phyloP scores from a whole-genome alignment of 305 asterid species.

The Fraxinus floribunda region DNA sequence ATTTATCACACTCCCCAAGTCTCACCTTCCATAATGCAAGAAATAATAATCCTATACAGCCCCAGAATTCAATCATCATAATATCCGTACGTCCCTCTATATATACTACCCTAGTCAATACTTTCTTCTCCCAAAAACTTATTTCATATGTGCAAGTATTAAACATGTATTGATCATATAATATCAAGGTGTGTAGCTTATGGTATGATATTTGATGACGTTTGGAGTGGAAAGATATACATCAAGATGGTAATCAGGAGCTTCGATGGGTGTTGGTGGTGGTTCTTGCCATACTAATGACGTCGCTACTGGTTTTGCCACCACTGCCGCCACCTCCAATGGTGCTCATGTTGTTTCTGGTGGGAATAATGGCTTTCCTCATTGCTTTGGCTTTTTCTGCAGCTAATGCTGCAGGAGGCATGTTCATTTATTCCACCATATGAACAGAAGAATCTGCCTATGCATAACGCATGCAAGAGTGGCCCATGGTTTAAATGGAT shows the following conservation, averaged over 20 bases:
- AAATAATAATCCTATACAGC: not conserved
- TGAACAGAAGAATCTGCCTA: too few species aligned
- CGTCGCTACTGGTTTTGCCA: too few species aligned
- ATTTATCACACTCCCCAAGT: not conserved
- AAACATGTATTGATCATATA: too few species aligned
- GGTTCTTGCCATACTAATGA: constrained; percentile 19
- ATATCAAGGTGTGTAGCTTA: not conserved
- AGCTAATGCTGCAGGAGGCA: too few species aligned
- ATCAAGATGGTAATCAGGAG: constrained; percentile 9
- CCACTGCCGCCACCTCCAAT: too few species aligned
- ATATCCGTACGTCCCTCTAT: constrained; percentile 7
- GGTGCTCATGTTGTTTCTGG: too few species aligned
- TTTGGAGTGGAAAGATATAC: constrained; percentile 3
- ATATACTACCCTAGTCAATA: not conserved
- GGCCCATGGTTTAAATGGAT: too few species aligned
- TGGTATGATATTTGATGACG: constrained; percentile 14
- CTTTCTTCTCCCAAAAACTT: not conserved
- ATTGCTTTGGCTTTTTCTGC: too few species aligned
- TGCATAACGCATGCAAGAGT: too few species aligned
- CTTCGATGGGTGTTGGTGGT: constrained; percentile 38
- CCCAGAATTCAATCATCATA: constrained; percentile 14
- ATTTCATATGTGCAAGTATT: not conserved
- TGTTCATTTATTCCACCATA: too few species aligned
- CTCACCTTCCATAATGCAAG: not conserved
- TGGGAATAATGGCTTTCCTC: too few species aligned